Base-by-base conservation (phyloP, 768 basidiomycete species). In the Tylopilus vinaceipallidus region DNA sequence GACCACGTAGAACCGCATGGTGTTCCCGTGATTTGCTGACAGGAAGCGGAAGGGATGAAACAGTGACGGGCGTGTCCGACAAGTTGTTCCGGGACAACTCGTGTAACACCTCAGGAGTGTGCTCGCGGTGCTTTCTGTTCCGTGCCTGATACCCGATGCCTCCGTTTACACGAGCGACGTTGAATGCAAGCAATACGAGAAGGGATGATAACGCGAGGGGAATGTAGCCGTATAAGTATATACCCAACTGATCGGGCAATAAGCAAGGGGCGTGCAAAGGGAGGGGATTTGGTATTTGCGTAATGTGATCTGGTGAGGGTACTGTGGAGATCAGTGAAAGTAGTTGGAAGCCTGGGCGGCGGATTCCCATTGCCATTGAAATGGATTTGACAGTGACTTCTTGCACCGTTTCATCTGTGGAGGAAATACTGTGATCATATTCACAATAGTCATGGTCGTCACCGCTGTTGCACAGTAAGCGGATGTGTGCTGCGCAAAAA, bases 371-470 rank as follows among this genome's bases (percentile, higher is more conserved):
- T 4, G 86, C 88, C 76, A 94, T 91, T 12, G 91, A 92, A 60
- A 97, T 75, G 2, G 91, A 86, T 66, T 93, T 97, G 61, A 98
- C 80, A 0, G 91, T 89, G 17, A 95, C 77, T 70, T 98, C 95
- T 43, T 76, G 78, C 12, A 81, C 71, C 30, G 67, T 67, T 22
- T 56, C 34, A 9, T 47, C 24, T 24, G 58, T 53, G 6, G 52
- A 55, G 22, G 54, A 50, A 45, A 66, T 63, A 54, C 69, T 56
- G 65, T 85, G 82, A 63, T 73, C 73, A 61, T 84, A 82, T 71
- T 90, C 90, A 68, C 95, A 98, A 56, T 95, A 92, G 60, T 98
- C 95, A 64, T 97, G 94, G 62, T 98, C 94, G 66, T 98, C 93
- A 6, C 91, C 95, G 57, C 90, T 92, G 47, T 34, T 36, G 50